Evolutionary conservation across 768 basidiomycete species (phyloP).

Genomic region (Leccinum rimulosum): DNA sequence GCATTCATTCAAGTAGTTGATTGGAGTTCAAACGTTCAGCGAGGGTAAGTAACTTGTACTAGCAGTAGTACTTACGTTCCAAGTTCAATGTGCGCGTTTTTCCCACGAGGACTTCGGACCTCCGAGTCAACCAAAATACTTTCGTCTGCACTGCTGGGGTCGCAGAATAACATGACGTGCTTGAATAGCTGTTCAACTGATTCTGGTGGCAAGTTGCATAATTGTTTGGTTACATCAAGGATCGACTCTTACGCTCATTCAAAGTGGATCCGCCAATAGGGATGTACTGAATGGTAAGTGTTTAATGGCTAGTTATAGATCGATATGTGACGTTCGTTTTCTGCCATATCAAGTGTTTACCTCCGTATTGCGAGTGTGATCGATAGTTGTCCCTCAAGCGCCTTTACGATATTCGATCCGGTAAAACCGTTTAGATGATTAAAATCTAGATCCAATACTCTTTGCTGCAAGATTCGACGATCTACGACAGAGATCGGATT

Average conservation of each 20-base stretch:
- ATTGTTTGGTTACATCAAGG: constrained; percentile 16
- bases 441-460: not conserved
- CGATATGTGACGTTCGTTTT: not conserved
- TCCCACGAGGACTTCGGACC: not conserved
- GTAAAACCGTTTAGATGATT: constrained; percentile 1
- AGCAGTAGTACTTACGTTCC: too few relatives aligned
- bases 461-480: not conserved
- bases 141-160: constrained; percentile 25
- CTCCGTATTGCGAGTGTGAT: not conserved
- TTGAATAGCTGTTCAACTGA: constrained; percentile 26
- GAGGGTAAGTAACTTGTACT: too few relatives aligned
- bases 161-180: constrained; percentile 30
- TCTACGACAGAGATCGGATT: not conserved
- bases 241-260: not conserved
- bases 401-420: not conserved
- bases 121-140: constrained; percentile 39
- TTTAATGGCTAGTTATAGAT: not conserved
- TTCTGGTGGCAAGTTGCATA: constrained; percentile 42
- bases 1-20: too few relatives aligned
- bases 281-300: not conserved
- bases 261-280: too few relatives aligned
- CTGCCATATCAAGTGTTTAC: too few relatives aligned
- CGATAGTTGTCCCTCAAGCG: not conserved
- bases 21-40: not conserved
- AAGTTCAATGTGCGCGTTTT: too few relatives aligned